These are phyloP conservation scores for Seiridium cupressi DNA, from an alignment of 2,329 filamentous ascomycete species.

Conservation along the genomic window DNA sequence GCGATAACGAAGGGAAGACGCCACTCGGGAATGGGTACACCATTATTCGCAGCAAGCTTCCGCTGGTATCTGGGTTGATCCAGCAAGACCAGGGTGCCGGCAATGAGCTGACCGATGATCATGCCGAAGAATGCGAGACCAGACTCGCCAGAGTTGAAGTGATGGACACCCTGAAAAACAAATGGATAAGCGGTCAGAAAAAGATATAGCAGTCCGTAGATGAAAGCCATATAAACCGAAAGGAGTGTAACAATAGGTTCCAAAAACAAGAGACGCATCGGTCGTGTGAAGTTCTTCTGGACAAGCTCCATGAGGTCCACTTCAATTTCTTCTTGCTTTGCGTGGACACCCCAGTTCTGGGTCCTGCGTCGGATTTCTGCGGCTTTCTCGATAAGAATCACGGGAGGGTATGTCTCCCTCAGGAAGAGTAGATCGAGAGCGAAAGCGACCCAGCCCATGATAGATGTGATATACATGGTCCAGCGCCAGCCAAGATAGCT, in stretches of 20 bases:
- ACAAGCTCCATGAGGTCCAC: constrained; percentile 63
- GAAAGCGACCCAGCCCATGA: constrained; percentile 64
- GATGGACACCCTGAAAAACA: constrained; percentile 73
- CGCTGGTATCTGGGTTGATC: constrained; percentile 66
- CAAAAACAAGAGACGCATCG: constrained; percentile 62
- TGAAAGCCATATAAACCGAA: constrained; percentile 72
- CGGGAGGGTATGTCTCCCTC: constrained; percentile 68
- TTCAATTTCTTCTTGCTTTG: constrained; percentile 71
- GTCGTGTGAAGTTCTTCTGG: constrained; percentile 65
- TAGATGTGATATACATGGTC: constrained; percentile 63
- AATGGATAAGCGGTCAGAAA: constrained; percentile 84
- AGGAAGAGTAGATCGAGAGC: constrained; percentile 60
- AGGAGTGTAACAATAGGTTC: constrained; percentile 69
- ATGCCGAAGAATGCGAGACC: constrained; percentile 86
- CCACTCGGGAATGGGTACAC: constrained; percentile 65
- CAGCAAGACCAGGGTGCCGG: constrained; percentile 61
- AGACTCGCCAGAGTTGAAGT: constrained; percentile 65
- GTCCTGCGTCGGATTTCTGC: constrained; percentile 61
- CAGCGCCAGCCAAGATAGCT: constrained; percentile 69
- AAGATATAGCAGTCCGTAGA: constrained; percentile 73
- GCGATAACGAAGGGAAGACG: constrained; percentile 61
- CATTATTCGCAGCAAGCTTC: constrained; percentile 67
- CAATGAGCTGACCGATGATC: constrained; percentile 69
- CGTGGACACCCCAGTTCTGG: constrained; percentile 69
- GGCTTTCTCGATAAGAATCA: constrained; percentile 62